Base-by-base conservation (phyloP, 192 early-diverging fungal genomes). In the Backusella circina region DNA sequence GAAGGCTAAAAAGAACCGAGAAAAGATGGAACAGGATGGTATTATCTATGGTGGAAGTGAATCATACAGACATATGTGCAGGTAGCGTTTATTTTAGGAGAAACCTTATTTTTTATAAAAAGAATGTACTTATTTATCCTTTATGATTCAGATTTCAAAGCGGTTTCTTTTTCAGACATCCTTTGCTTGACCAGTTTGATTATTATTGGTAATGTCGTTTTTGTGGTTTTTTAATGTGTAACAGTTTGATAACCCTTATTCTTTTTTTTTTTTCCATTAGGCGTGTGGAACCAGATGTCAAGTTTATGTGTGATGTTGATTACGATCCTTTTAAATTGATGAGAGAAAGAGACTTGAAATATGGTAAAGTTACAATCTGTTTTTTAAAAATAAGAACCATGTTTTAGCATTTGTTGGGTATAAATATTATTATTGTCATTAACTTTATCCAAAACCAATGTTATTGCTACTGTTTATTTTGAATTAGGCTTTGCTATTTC, bases 181-280 rank as follows among this genome's bases (percentile, higher is more conserved):
- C 89, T 23, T 78, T 93, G 26, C 77, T 91, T 41, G 64, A 80
- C 16, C 79, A 91, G 30, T 90, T 89, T 51, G 92, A 95, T 73
- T 96, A 90, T 79, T 96, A 94, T 85, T 96, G 94, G 94, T 87
- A 94, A n/a, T 82, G 90, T 2, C n/a, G n/a, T 12, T 21, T 54
- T 18, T 16, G 10, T 51, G 8, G 15, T 51, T 70, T 2, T 44
- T n/a, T 21, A 32, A 0, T 50, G 26, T 72, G 41, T 51, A 32
- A 33, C 30, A 21, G 57, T 23, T 54, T 16, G n/a, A 13, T 31
- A 35, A 67, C 26, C 12, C 16, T 12, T 30, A 39, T 47, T 64
- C 0, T 30, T 41, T 44, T 39, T 12, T 31, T 54, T 30, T 21
- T 67, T 68, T 51, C 8, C 13, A 23, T 15, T 28, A 37, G 79